These are phyloP conservation scores for Astrothelium macrocarpum DNA, from an alignment of 495 filamentous ascomycete genomes.

Conservation along the genomic window DNA sequence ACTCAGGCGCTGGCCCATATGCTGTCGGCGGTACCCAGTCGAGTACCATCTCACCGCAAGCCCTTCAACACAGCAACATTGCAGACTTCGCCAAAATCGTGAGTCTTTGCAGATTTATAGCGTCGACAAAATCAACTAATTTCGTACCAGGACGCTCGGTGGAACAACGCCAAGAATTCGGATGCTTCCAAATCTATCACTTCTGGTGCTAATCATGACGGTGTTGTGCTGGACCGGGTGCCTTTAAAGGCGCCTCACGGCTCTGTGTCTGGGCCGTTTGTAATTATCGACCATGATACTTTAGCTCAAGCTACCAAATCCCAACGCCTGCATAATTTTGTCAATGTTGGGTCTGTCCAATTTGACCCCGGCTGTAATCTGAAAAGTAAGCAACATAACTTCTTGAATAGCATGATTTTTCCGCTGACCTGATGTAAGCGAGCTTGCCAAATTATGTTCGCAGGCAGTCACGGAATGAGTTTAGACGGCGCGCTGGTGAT, in stretches of 20 bases:
- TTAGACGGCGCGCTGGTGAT: constrained; percentile 28
- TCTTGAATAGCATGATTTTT: neutral
- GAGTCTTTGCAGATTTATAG: neutral
- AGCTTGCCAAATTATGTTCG: constrained; percentile 32
- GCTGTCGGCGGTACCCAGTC: constrained; percentile 1
- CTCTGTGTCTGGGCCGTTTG: constrained; percentile 28
- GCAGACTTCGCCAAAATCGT: neutral
- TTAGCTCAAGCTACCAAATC: constrained; percentile 34
- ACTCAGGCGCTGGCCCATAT: neutral
- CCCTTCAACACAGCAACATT: constrained; percentile 22
- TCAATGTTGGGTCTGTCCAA: constrained; percentile 28
- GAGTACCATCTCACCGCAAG: constrained; percentile 30
- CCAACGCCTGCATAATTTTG: constrained; percentile 32
- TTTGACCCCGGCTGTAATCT: neutral
- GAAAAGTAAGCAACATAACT: neutral
- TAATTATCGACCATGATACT: constrained; percentile 31
- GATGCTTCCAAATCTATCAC: neutral
- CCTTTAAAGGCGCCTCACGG: constrained; percentile 22
- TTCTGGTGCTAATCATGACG: neutral
- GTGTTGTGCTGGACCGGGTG: neutral
- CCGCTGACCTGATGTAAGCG: constrained; percentile 25
- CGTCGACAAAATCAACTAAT: neutral
- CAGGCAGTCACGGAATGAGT: constrained; percentile 38
- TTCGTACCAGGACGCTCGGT: neutral
- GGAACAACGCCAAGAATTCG: neutral